Percentiles rank a stretch among this genome's conserved stretches.
Evolutionary conservation across 2,329 filamentous ascomycete species (phyloP).

Genomic region (Fusarium sp.): DNA sequence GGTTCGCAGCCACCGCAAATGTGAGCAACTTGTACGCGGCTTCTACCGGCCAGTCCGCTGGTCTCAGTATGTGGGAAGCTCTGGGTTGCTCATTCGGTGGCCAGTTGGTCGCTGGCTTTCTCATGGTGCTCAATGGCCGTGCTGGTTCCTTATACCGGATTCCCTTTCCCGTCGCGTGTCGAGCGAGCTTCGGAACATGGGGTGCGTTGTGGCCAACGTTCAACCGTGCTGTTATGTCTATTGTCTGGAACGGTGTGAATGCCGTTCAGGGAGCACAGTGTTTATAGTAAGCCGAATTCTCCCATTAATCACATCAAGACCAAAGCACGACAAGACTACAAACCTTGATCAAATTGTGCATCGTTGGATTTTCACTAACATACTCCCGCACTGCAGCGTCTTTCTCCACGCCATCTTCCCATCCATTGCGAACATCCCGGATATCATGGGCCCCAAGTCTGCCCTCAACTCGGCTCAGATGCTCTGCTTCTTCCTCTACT

Average conservation of each 20-base stretch:
- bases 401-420: constrained; percentile 21
- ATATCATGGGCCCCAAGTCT: constrained; percentile 18
- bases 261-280: constrained; percentile 21
- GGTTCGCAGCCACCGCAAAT: constrained; percentile 12
- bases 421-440: constrained; percentile 11
- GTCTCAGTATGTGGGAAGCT: constrained; percentile 13
- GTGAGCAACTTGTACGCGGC: constrained; percentile 8
- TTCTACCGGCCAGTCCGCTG: constrained; percentile 7
- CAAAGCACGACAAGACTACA: no score
- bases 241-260: constrained; percentile 23
- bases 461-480: constrained; percentile 24
- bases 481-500: constrained; percentile 28
- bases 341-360: no score
- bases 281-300: constrained; percentile 1
- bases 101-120: constrained; percentile 13
- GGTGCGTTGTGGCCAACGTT: constrained; percentile 21
- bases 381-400: neutral
- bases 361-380: neutral
- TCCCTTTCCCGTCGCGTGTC: constrained; percentile 14
- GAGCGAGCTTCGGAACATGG: constrained; percentile 20
- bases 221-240: constrained; percentile 16
- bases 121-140: constrained; percentile 20
- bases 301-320: accelerated
- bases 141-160: constrained; percentile 13
- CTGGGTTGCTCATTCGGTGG: constrained; percentile 13